Conservation (phyloP, 1,284 basidiomycete genomes). For the Melampsora larici-populina region DNA sequence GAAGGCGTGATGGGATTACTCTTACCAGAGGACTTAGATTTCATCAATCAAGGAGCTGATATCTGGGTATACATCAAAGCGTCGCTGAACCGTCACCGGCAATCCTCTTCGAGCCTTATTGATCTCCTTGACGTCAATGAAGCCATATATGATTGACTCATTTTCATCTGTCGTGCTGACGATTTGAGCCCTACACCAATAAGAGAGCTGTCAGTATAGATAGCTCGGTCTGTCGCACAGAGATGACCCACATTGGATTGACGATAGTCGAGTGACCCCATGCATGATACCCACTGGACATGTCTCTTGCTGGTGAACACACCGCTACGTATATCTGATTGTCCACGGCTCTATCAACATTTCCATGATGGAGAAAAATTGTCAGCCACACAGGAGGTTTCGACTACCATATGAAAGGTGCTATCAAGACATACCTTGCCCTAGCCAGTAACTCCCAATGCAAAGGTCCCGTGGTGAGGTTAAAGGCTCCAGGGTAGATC, state of each 20-base stretch:
- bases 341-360: conserved; percentile 71
- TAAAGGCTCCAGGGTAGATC: conserved; percentile 88
- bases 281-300: conserved; percentile 76
- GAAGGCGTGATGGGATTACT: no score
- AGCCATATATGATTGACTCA: conserved; percentile 74
- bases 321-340: conserved; percentile 93
- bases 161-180: conserved; percentile 72
- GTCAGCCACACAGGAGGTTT: neutral
- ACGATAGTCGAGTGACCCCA: conserved; percentile 88
- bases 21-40: no score
- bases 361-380: neutral
- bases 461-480: conserved; percentile 84
- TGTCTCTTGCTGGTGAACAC: conserved; percentile 89
- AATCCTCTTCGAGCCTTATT: conserved; percentile 71
- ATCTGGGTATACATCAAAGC: conserved; percentile 87
- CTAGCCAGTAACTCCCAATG: conserved; percentile 94
- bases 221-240: neutral
- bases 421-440: conserved; percentile 62
- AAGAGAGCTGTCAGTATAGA: conserved; percentile 5
- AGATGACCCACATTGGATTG: conserved; percentile 72
- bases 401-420: neutral
- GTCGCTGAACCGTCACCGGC: conserved; percentile 78
- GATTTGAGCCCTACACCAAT: conserved; percentile 67
- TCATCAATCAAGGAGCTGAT: conserved; percentile 53
- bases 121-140: conserved; percentile 72